phyloP scores from a whole-genome alignment of 495 filamentous ascomycete species.

The Penicillium robsamsonii region DNA sequence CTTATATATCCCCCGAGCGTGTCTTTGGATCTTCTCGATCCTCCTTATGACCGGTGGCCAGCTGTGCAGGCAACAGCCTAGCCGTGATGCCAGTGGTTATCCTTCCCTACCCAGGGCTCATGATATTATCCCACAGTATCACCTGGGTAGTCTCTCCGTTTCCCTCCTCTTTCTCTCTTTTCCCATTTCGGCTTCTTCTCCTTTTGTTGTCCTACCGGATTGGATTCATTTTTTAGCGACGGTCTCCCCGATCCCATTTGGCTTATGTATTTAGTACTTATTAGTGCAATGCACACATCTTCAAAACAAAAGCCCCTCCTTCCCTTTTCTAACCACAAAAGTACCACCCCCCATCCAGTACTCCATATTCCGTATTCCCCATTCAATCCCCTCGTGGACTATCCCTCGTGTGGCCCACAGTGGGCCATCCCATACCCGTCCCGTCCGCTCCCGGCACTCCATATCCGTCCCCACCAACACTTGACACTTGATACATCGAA shows the following conservation, averaged over 20 bases:
- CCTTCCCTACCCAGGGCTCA: neutral
- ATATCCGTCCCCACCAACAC: neutral
- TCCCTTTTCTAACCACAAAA: neutral
- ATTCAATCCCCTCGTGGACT: neutral
- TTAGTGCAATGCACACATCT: slow-evolving; percentile 3
- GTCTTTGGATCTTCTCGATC: neutral
- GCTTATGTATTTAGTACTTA: slow-evolving; percentile 16
- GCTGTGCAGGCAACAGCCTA: neutral
- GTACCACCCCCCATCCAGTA: neutral
- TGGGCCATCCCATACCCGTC: neutral
- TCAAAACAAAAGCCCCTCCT: neutral
- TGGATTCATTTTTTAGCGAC: slow-evolving; percentile 26
- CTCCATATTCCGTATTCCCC: neutral
- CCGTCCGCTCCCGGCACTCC: slow-evolving; percentile 8
- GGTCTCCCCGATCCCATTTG: slow-evolving; percentile 8
- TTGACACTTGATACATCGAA: neutral
- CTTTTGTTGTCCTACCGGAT: slow-evolving; percentile 10
- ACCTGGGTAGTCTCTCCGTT: neutral
- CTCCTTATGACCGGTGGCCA: neutral
- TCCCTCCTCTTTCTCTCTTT: slow-evolving; percentile 5
- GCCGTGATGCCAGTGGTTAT: neutral
- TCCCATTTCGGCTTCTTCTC: slow-evolving; percentile 2
- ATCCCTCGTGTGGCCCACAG: neutral
- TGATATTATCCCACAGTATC: neutral
- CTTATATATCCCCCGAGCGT: slow-evolving; percentile 6